Evolutionary conservation across 2,329 filamentous ascomycete species (phyloP), one percentile per base, ranked within the genome.

Genomic region (Aspergillus sp.): DNA sequence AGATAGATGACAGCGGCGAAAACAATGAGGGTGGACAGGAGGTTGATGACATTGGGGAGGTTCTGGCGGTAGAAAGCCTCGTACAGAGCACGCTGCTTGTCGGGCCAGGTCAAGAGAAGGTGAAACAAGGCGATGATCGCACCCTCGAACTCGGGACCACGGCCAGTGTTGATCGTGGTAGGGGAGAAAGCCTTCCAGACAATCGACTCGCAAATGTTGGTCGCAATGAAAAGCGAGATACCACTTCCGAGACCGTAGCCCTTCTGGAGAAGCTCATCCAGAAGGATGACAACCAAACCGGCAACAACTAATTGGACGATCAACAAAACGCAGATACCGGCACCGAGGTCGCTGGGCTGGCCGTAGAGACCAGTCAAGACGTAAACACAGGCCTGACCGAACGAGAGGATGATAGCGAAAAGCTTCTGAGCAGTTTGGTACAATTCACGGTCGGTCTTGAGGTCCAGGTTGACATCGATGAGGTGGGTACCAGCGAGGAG

Each of bases 371-470:
- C 90, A 62, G 90, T 96, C 74, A 98, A 87, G 68, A 98, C 93
- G 74, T 94, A 97, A 63, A 98, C 93, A 61, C 90, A 95, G 65
- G 90, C 91, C 70, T 95, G 94, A 60, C 93, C 93, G 73, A 95
- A 93, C 55, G 91, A 94, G 60, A 98, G 81, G 68, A 98, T 94
- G 67, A 98, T 94, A 60, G 93, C 93, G 64, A 95, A 91, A 56
- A 95, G 86, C 79, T 98, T 98, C 81, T 98, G 93, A 47, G 94
- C 93, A 55, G 91, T 98, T 79, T 98, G 93, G 82, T 98, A 98
- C 56, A 98, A 84, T 79, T 98, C 93, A 74, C 93, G 93, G 74
- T 98, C 93, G 72, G 91, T 93, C 81, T 98, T 98, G 73, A 97
- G 85, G 80, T 98, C 93, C 64, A 98, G 87, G 82, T 98, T 97